phyloP scores from a whole-genome alignment of 2,329 filamentous ascomycete species.

The Parasarocladium wereldwijsianum region DNA sequence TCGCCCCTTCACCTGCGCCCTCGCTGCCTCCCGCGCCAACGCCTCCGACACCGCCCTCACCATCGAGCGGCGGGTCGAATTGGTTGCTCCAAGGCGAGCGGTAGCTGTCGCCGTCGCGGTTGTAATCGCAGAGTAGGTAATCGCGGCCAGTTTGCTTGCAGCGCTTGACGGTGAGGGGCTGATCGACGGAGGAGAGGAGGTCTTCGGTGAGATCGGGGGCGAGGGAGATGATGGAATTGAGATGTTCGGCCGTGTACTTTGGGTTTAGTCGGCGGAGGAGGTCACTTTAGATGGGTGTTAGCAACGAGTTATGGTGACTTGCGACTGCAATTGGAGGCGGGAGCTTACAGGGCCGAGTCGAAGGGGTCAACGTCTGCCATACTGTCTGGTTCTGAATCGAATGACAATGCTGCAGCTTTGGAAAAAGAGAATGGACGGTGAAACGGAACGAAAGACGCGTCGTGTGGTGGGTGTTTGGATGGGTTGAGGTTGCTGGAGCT shows the following conservation, averaged over 20 bases:
- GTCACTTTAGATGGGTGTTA: constrained; percentile 44
- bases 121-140: constrained; percentile 98
- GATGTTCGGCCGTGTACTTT: constrained; percentile 76
- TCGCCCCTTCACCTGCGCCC: constrained; percentile 60
- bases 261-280: constrained; percentile 96
- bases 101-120: constrained; percentile 96
- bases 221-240: constrained; percentile 75
- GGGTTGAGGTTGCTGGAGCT: too few relatives aligned
- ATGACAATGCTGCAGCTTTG: too few relatives aligned
- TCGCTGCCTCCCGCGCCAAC: constrained; percentile 39
- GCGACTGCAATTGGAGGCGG: background rate
- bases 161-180: constrained; percentile 73
- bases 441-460: too few relatives aligned
- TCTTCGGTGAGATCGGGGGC: constrained; percentile 91
- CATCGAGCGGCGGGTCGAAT: constrained; percentile 78
- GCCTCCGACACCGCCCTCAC: constrained; percentile 28
- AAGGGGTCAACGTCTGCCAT: constrained; percentile 50
- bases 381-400: background rate
- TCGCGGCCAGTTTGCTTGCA: constrained; percentile 84
- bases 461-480: too few relatives aligned
- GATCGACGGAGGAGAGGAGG: constrained; percentile 92
- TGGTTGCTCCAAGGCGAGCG: constrained; percentile 98
- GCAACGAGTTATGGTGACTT: constrained; percentile 3
- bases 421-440: too few relatives aligned
- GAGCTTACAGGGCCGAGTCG: constrained; percentile 59